These are phyloP conservation scores for Saraca asoca DNA, from an alignment of 331 rosid species.

Conservation along the genomic window DNA sequence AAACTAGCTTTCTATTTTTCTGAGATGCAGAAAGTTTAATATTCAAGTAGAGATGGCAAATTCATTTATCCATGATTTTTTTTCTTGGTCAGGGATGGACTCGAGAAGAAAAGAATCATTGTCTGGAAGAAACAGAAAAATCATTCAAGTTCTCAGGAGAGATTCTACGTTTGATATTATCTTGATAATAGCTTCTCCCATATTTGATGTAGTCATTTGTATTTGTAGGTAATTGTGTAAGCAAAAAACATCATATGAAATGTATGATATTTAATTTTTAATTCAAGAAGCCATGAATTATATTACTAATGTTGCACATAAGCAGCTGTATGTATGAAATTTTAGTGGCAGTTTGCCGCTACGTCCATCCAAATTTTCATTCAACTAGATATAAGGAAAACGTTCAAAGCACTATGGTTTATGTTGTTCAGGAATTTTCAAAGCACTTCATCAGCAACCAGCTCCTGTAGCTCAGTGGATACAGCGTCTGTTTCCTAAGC, in stretches of 20 bases:
- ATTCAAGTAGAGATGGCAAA: neutral
- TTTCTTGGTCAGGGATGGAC: constrained; percentile 65
- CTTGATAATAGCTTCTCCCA: constrained; percentile 41
- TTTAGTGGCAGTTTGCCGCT: no score
- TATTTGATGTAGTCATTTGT: neutral
- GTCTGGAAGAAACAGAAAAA: constrained; percentile 92
- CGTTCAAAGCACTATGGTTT: no score
- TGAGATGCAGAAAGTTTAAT: neutral
- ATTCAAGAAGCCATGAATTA: neutral
- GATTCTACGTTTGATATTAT: constrained; percentile 80
- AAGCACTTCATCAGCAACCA: no score
- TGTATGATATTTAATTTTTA: constrained; percentile 24
- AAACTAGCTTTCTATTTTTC: no score
- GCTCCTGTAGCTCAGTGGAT: constrained; percentile 72
- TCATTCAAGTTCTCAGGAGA: constrained; percentile 89
- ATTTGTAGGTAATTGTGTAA: constrained; percentile 3
- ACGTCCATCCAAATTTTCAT: no score
- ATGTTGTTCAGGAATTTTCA: no score
- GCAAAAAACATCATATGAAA: constrained; percentile 23
- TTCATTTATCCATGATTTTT: constrained; percentile 20
- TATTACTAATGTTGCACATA: neutral
- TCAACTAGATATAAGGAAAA: no score
- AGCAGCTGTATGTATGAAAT: neutral
- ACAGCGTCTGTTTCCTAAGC: constrained; percentile 74
- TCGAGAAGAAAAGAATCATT: constrained; percentile 91